Evolutionary conservation across 176 grass and related monocot species (phyloP).

Genomic region (Carex myosuroides): DNA sequence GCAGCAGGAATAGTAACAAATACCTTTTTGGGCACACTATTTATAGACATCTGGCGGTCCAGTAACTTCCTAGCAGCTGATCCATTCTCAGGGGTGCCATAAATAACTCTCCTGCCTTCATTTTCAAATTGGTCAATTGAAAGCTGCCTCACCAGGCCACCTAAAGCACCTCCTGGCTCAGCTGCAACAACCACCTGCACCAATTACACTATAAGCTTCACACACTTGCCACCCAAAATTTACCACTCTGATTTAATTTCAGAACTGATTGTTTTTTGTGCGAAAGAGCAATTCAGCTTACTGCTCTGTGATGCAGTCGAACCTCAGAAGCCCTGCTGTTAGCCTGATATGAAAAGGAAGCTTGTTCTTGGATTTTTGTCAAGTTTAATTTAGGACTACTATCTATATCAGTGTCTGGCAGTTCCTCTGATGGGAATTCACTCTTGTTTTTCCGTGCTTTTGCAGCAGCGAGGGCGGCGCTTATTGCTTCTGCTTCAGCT

Average conservation of each 20-base stretch:
- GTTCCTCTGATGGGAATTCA: neutral
- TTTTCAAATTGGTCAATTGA: slow-evolving; percentile 63
- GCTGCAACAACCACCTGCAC: slow-evolving; percentile 43
- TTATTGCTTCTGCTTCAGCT: slow-evolving; percentile 54
- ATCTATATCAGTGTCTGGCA: slow-evolving; percentile 26
- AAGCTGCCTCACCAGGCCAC: slow-evolving; percentile 49
- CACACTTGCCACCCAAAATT: neutral
- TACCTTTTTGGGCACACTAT: slow-evolving; percentile 47
- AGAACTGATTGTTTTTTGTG: neutral
- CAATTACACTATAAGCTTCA: neutral
- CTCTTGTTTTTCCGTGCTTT: slow-evolving; percentile 43
- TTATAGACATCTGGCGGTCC: slow-evolving; percentile 51
- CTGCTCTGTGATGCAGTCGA: slow-evolving; percentile 52
- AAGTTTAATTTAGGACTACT: slow-evolving; percentile 26
- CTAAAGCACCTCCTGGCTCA: slow-evolving; percentile 42
- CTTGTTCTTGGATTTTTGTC: slow-evolving; percentile 30
- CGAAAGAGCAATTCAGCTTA: slow-evolving; percentile 6
- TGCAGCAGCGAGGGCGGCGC: slow-evolving; percentile 42
- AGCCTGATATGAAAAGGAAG: slow-evolving; percentile 13
- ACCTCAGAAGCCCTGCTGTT: slow-evolving; percentile 27
- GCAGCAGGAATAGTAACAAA: neutral
- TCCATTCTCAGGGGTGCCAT: slow-evolving; percentile 45
- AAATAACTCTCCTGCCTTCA: slow-evolving; percentile 55
- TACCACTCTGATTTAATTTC: neutral
- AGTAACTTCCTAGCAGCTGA: slow-evolving; percentile 43